Percentiles rank a stretch among this genome's conserved stretches.
Evolutionary conservation across 169 alveolate genomes (phyloP).

Genomic region (Fabrea salina): DNA sequence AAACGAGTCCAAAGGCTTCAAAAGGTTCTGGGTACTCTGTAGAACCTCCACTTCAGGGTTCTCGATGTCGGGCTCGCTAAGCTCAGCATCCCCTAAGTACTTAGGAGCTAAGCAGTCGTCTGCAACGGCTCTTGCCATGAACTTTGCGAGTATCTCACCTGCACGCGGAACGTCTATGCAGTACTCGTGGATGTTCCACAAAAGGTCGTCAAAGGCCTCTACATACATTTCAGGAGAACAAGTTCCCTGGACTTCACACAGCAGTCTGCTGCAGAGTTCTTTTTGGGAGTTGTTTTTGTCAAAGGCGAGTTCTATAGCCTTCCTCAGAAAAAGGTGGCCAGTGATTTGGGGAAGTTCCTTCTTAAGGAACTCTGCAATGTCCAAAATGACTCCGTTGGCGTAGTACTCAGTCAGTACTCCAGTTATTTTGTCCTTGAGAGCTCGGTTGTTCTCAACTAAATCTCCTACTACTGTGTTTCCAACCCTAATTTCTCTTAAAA

Average conservation of each 20-base stretch:
- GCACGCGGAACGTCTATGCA: constrained; percentile 3
- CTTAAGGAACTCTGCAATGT: not conserved
- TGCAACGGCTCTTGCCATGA: constrained; percentile 13
- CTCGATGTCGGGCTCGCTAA: not conserved
- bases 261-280: constrained; percentile 13
- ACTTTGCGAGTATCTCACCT: not conserved
- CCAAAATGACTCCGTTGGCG: not conserved
- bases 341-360: not conserved
- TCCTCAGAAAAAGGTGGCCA: not conserved
- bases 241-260: not conserved
- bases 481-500: not conserved
- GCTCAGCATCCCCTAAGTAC: not conserved
- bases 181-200: not conserved
- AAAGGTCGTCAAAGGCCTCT: constrained; percentile 19
- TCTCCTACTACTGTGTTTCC: not conserved
- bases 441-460: not conserved
- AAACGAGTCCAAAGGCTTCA: not conserved
- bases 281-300: constrained; percentile 7
- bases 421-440: not conserved
- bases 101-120: constrained; percentile 12
- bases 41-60: not conserved
- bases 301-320: constrained; percentile 15
- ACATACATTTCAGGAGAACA: not conserved
- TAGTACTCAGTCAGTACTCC: not conserved
- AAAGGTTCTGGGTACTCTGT: not conserved